Conservation (phyloP, 345 rosid genomes). For the Tarenaya hassleriana region DNA sequence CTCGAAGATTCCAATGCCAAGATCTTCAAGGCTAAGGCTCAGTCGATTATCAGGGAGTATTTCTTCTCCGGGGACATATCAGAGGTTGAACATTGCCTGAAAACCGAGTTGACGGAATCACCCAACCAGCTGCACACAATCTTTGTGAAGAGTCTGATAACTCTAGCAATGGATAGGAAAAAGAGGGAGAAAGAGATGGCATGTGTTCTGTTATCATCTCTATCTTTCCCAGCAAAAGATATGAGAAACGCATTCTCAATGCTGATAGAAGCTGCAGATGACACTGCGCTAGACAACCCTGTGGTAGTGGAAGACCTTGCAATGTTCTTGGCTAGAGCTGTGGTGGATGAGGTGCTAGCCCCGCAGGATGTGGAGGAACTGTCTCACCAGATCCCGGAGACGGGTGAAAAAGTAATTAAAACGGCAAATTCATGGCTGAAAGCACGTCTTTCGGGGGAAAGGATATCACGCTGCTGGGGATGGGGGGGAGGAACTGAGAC, state of each 20-base stretch:
- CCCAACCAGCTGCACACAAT: constrained; percentile 53
- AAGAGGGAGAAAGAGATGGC: constrained; percentile 94
- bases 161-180: constrained; percentile 78
- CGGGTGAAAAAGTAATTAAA: constrained; percentile 55
- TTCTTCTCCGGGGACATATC: constrained; percentile 60
- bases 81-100: constrained; percentile 59
- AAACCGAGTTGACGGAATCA: constrained; percentile 39
- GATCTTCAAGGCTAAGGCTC: constrained; percentile 54
- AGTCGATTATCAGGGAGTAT: constrained; percentile 64
- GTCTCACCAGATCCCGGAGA: constrained; percentile 39
- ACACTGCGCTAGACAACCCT: constrained; percentile 74
- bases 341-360: constrained; percentile 77
- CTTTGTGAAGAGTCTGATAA: constrained; percentile 65
- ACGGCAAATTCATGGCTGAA: constrained; percentile 68
- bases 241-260: constrained; percentile 53
- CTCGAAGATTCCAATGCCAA: constrained; percentile 37
- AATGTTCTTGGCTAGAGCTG: constrained; percentile 75
- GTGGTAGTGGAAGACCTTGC: constrained; percentile 81
- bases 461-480: constrained; percentile 87
- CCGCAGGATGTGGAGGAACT: constrained; percentile 71
- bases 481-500: constrained; percentile 52
- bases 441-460: constrained; percentile 71
- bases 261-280: constrained; percentile 75
- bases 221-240: constrained; percentile 65
- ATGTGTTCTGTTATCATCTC: constrained; percentile 61